These are phyloP conservation scores for Pseudocercospora pini-densiflorae DNA, from an alignment of 2,329 filamentous ascomycete genomes.

Conservation along the genomic window DNA sequence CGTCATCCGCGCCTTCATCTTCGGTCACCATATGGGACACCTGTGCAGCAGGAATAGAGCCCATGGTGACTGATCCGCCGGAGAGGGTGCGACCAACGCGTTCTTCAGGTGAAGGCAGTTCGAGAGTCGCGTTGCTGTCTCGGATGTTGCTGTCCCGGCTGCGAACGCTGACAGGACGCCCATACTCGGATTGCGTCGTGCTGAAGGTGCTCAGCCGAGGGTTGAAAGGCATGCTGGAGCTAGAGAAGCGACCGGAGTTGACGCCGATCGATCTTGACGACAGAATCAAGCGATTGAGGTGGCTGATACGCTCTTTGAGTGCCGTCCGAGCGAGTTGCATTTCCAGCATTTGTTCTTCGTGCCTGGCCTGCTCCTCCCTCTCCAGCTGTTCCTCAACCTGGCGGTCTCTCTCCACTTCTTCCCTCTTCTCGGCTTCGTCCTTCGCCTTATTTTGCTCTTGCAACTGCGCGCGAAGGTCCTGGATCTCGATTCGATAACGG, in stretches of 20 bases:
- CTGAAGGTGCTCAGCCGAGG: slow-evolving; percentile 43
- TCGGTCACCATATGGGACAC: slow-evolving; percentile 37
- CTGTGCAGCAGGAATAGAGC: slow-evolving; percentile 36
- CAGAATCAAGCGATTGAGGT: slow-evolving; percentile 91
- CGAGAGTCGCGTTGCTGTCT: slow-evolving; percentile 42
- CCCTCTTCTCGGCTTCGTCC: slow-evolving; percentile 52
- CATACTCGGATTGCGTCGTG: slow-evolving; percentile 39
- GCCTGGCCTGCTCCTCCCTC: slow-evolving; percentile 70
- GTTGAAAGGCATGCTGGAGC: slow-evolving; percentile 48
- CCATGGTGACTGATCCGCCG: slow-evolving; percentile 38
- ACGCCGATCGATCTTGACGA: slow-evolving; percentile 96
- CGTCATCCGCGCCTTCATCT: slow-evolving; percentile 44
- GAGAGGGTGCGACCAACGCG: slow-evolving; percentile 34
- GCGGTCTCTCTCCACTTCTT: slow-evolving; percentile 69
- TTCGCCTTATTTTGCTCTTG: slow-evolving; percentile 77
- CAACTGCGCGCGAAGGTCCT: slow-evolving; percentile 77
- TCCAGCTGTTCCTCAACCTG: slow-evolving; percentile 70
- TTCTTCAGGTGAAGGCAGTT: slow-evolving; percentile 31
- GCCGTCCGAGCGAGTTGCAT: slow-evolving; percentile 97
- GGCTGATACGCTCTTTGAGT: slow-evolving; percentile 95
- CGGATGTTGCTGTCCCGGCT: slow-evolving; percentile 35
- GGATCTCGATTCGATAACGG: slow-evolving; percentile 91
- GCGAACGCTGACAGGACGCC: slow-evolving; percentile 38
- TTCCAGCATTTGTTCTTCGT: slow-evolving; percentile 97
- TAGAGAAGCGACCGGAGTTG: slow-evolving; percentile 72